Evolutionary conservation across 2,329 filamentous ascomycete genomes (phyloP), one percentile per base, ranked within the genome.

Genomic region (Pseudogymnoascus sp.): DNA sequence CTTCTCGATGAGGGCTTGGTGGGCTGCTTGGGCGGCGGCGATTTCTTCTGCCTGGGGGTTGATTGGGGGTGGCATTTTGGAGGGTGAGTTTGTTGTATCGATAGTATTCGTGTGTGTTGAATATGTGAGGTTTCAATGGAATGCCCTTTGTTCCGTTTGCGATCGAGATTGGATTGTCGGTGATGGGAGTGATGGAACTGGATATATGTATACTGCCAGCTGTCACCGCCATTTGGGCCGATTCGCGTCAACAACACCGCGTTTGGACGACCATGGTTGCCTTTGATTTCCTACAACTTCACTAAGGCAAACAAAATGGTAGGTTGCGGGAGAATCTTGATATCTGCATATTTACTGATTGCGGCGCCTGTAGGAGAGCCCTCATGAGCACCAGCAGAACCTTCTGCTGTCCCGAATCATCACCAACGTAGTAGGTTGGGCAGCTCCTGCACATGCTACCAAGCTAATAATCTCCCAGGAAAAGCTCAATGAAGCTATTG

Each of bases 371-470:
- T 61, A 88, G 93, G 94, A 99, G 76, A 96, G 91, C 71, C 94
- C 94, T 39, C 94, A 99, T 73, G 94, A 97, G 75, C 92, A 97
- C 70, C 94, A 97, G 80, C 93, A 99, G 81, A 95, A 89, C 72
- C 82, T 96, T 61, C 82, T 99, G 70, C 84, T 97, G 52, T 94
- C 91, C 22, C 91, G 94, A 65, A 97, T 99, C 77, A 96, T 97
- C 77, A 94, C 88, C 73, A 99, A 99, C 72, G 92, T 97, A 72
- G 93, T 97, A 83, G 73, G 90, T 80, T 58, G 60, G 9, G 28
- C 12, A 25, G 16, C 19, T 22, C 35, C 25, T 4, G 60, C 60
- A 36, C 36, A 25, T 61, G 38, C 28, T 35, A 35, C 61, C 58
- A 41, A 41, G 33, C 64, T 67, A 61, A 66, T 30, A 28, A 3